Conservation (phyloP, 768 basidiomycete genomes). For the Asterophora lycoperdoides region DNA sequence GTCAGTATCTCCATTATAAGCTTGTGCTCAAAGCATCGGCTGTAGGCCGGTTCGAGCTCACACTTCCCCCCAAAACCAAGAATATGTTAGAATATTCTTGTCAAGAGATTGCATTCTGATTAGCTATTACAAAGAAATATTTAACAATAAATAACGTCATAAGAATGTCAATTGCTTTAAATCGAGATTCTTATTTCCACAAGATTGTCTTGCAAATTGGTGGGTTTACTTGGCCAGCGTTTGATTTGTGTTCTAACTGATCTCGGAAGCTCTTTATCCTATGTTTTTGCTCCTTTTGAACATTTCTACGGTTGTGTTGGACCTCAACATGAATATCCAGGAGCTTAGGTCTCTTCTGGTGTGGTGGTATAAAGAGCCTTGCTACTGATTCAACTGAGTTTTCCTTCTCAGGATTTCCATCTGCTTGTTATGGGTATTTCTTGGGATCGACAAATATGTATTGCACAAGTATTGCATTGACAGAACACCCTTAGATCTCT, state of each 20-base stretch:
- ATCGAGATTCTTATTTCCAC: conserved; percentile 1
- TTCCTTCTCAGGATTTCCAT: not conserved
- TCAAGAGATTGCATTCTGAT: too few species aligned
- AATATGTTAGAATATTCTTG: too few species aligned
- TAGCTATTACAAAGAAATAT: too few species aligned
- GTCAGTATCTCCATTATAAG: too few species aligned
- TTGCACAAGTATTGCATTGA: too few species aligned
- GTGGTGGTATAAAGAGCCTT: not conserved
- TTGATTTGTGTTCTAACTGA: not conserved
- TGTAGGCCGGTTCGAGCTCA: too few species aligned
- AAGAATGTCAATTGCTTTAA: not conserved
- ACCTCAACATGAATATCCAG: conserved; percentile 7
- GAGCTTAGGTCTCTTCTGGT: not conserved
- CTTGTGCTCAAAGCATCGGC: too few species aligned
- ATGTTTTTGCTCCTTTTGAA: conserved; percentile 8
- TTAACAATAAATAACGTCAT: too few species aligned
- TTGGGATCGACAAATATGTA: not conserved
- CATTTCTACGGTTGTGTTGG: conserved; percentile 5
- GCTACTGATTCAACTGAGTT: not conserved
- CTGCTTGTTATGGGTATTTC: not conserved
- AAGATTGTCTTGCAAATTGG: conserved; percentile 8
- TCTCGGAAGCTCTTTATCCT: conserved; percentile 6
- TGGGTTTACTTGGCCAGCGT: not conserved
- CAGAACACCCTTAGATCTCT: not conserved
- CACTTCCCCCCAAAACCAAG: too few species aligned